These are phyloP conservation scores for Mycena amicta DNA, from an alignment of 768 basidiomycete species.

Conservation along the genomic window DNA sequence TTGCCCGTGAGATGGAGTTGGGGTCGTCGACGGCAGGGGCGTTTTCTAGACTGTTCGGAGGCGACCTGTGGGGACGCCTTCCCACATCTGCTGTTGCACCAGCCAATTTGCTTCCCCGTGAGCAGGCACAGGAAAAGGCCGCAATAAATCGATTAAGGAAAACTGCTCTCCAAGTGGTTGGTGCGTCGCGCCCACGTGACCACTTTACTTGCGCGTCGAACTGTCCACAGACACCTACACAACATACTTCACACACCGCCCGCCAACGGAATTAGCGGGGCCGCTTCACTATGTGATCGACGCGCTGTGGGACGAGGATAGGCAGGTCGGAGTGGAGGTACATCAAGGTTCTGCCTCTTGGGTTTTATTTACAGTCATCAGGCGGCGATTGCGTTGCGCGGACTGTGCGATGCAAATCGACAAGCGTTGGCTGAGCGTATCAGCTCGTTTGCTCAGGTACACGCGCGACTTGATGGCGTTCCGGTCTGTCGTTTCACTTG, in stretches of 20 bases:
- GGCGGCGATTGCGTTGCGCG: conserved; percentile 81
- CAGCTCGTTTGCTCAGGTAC: conserved; percentile 79
- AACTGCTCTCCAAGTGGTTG: conserved; percentile 75
- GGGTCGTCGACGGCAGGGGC: background rate
- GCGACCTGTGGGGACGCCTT: conserved; percentile 67
- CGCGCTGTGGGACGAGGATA: conserved; percentile 12
- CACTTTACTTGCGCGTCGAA: no score
- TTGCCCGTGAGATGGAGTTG: conserved; percentile 37
- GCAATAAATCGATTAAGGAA: conserved; percentile 55
- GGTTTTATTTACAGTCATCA: conserved; percentile 60
- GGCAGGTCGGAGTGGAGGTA: conserved; percentile 42
- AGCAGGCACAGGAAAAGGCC: background rate
- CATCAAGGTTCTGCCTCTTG: conserved; percentile 44
- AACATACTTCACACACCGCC: conserved; percentile 13
- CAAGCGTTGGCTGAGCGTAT: conserved; percentile 83
- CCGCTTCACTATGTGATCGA: conserved; percentile 18
- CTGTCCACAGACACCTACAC: conserved; percentile 15
- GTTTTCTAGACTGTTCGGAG: conserved; percentile 69
- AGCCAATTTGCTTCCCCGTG: conserved; percentile 31
- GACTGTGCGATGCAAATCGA: conserved; percentile 89
- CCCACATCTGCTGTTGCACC: conserved; percentile 52
- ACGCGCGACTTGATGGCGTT: conserved; percentile 72
- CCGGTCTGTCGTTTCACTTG: conserved; percentile 52
- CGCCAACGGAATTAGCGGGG: conserved; percentile 7
- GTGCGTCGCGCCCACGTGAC: conserved; percentile 37